Evolutionary conservation across 495 filamentous ascomycete genomes (phyloP).

Genomic region (Choiromyces venosus): DNA sequence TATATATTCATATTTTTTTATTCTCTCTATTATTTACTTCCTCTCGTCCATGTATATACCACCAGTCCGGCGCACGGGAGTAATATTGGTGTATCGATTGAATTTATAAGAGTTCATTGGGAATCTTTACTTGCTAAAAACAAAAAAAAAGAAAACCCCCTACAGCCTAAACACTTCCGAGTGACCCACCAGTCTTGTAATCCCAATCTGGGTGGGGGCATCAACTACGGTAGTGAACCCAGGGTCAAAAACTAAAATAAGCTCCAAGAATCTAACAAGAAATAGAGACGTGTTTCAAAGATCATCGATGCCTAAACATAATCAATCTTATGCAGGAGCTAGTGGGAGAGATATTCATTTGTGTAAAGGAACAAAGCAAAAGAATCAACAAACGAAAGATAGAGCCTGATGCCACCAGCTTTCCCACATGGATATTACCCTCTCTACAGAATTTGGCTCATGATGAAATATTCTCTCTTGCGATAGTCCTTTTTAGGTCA

Average conservation of each 20-base stretch:
- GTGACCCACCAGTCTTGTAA: not conserved
- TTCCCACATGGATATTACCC: not conserved
- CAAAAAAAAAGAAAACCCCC: not conserved
- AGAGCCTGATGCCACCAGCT: not conserved
- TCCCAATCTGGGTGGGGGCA: not conserved
- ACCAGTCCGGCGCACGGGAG: not conserved
- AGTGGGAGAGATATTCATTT: not conserved
- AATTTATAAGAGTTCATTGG: not conserved
- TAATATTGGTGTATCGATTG: not conserved
- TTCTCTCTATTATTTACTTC: not conserved
- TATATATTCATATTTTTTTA: not conserved
- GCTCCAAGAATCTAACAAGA: not conserved
- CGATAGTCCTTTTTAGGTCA: not conserved
- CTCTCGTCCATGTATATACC: not conserved
- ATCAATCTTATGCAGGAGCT: not conserved
- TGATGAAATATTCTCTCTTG: not conserved
- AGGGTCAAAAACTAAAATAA: not conserved
- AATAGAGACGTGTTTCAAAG: not conserved
- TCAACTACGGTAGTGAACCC: not conserved
- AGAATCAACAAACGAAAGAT: not conserved
- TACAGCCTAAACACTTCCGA: not conserved
- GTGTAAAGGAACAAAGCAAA: not conserved
- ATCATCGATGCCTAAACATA: not conserved
- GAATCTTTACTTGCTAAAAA: not conserved
- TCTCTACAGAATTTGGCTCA: not conserved